Percentiles rank a stretch among this genome's conserved stretches.
These are phyloP conservation scores for Ascochyta koolunga DNA, from an alignment of 2,329 filamentous ascomycete species.

Conservation along the genomic window DNA sequence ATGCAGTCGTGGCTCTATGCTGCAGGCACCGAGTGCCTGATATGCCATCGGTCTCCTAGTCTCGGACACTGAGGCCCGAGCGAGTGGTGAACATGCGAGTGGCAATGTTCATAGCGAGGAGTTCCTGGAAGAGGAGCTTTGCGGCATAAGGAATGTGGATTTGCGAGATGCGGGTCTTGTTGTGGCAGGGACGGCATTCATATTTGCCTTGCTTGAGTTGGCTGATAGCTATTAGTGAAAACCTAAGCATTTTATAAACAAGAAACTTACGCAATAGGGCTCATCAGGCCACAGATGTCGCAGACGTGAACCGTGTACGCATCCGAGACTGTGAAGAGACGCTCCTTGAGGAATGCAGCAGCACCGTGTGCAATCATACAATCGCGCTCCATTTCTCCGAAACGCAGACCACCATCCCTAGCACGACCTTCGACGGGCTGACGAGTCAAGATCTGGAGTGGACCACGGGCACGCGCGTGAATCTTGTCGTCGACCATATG, in stretches of 20 bases:
- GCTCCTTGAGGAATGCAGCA: conserved; percentile 94
- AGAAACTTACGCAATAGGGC: conserved; percentile 87
- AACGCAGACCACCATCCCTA: conserved; percentile 94
- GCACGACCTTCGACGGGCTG: conserved; percentile 99
- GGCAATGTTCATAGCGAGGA: conserved; percentile 98
- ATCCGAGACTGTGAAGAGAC: conserved; percentile 95
- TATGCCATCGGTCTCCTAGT: conserved; percentile 24
- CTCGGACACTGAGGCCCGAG: conserved; percentile 73
- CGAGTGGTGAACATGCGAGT: conserved; percentile 94
- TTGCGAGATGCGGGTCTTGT: conserved; percentile 98
- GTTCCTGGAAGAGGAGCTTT: conserved; percentile 97
- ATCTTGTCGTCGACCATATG: conserved; percentile 99
- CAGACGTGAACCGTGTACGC: conserved; percentile 98
- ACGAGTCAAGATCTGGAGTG: conserved; percentile 94
- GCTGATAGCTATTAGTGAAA: conserved; percentile 54
- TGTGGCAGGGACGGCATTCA: conserved; percentile 96
- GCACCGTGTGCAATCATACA: conserved; percentile 99
- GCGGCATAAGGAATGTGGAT: conserved; percentile 97
- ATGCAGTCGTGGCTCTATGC: background rate
- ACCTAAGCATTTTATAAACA: too few relatives aligned
- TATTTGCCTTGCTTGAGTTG: conserved; percentile 95
- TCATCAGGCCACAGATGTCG: conserved; percentile 99
- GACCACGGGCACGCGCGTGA: conserved; percentile 95
- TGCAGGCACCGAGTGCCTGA: background rate
- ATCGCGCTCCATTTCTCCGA: conserved; percentile 99